These are phyloP conservation scores for Clavariopsis aquatica DNA, from an alignment of 495 filamentous ascomycete genomes.

Conservation along the genomic window DNA sequence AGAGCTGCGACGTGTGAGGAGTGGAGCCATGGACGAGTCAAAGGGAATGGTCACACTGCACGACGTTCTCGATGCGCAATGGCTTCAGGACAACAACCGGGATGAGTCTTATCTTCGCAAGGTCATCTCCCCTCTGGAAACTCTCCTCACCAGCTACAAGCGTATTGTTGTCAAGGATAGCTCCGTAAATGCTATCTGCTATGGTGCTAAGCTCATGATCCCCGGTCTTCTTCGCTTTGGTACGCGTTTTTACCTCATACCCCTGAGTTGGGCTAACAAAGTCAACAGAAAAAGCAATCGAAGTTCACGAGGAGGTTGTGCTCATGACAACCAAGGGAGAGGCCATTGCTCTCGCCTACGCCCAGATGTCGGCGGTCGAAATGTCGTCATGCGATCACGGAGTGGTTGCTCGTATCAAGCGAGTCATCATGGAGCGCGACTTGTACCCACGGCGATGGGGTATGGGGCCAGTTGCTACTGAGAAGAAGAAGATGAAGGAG, in stretches of 20 bases:
- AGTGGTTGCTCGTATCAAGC: conserved; percentile 95
- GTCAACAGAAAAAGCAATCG: conserved; percentile 72
- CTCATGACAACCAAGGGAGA: conserved; percentile 98
- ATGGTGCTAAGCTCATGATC: conserved; percentile 97
- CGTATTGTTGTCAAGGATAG: conserved; percentile 97
- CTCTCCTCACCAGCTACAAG: conserved; percentile 86
- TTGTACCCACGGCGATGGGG: conserved; percentile 95
- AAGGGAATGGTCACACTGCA: conserved; percentile 89
- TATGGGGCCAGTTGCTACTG: conserved; percentile 79
- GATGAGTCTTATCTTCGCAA: conserved; percentile 84
- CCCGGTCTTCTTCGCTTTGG: conserved; percentile 88
- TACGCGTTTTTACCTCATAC: conserved; percentile 46
- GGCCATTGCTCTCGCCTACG: conserved; percentile 91
- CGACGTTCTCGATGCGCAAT: conserved; percentile 94
- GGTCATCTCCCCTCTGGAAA: conserved; percentile 89
- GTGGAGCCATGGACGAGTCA: conserved; percentile 90
- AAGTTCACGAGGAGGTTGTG: conserved; percentile 88
- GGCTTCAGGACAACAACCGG: conserved; percentile 84
- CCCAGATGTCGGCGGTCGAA: conserved; percentile 92
- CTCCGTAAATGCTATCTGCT: conserved; percentile 92
- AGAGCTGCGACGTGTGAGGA: conserved; percentile 89
- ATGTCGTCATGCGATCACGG: conserved; percentile 92
- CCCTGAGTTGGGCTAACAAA: conserved; percentile 8
- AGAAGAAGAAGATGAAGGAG: conserved; percentile 99
- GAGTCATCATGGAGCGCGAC: conserved; percentile 98